Evolutionary conservation across 306 rosid species (phyloP), one percentile per base, ranked within the genome.

Genomic region (Quercus mongolica): DNA sequence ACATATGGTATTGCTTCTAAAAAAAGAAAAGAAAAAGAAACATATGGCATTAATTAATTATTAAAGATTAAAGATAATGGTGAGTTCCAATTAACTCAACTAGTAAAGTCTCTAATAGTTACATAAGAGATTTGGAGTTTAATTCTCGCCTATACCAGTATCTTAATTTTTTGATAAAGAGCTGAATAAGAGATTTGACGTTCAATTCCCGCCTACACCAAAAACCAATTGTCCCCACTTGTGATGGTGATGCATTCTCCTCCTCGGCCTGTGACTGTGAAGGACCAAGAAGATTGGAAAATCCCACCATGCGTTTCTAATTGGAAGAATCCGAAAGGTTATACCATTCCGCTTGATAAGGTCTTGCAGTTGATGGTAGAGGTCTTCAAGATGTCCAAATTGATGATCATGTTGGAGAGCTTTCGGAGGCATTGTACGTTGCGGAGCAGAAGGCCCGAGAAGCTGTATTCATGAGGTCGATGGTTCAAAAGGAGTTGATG

Each of bases 261-360:
- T 57, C 98, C 97, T 0, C 83, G 97, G 61, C 97, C 94, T 21
- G 92, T 92, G 82, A 92, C 94, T 2, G 91, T 92, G 77, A 94
- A 92, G 78, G 99, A 94, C 74, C 95, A 91, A 82, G 94, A 91
- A 75, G 97, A 92, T 74, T 91, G 97, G 99, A 90, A 92, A 81
- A 92, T 92, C 38, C 99, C 97, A 0, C 99, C 92, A 9, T 90
- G 95, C 71, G 88, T 90, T 57, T 94, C 97, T 17, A 91, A 88
- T 83, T 92, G 97, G 99, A 90, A 94, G 95, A 94, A 94, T 75
- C 94, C 94, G 0, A 92, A 94, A 86, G 97, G 98, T 80, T 88
- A 94, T 23, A 92, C 94, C 0, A 94, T 94, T 71, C 97, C 95
- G 1, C 93, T 94, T 73, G 98, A 92, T 76, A 92, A 94, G 86